Evolutionary conservation across 2,329 filamentous ascomycete genomes (phyloP), one percentile per base, ranked within the genome.

Genomic region (Penicillium fuscoglaucum): DNA sequence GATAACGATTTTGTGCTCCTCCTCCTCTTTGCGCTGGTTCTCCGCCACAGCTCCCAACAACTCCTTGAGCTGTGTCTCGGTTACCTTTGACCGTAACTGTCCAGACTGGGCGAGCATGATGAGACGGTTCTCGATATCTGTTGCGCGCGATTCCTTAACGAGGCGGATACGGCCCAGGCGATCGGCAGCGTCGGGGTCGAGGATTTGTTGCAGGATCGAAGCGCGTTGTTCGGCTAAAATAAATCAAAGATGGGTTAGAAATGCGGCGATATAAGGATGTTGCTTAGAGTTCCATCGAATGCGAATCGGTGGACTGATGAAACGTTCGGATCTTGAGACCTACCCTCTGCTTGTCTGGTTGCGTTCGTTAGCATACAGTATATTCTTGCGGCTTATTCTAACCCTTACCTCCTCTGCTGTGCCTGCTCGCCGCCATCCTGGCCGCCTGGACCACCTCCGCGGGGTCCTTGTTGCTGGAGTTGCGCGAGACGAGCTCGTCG

Each of bases 131-230:
- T 99, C 95, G 57, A 99, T 86, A 70, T 97, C 92, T 61, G 84
- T 85, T 37, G 95, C 95, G 70, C 95, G 90, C 68, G 89, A 88
- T 74, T 93, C 91, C 79, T 98, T 98, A 72, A 99, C 95, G 60
- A 99, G 87, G 35, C 93, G 89, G 79, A 99, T 98, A 65, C 95
- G 91, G 57, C 91, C 91, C 1, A 99, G 84, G 15, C 95, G 90
- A 79, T 99, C 95, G 60, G 91, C 90, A 19, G 95, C 95, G 72
- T 93, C 91, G 66, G 95, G 95, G 70, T 93, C 88, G 61, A 99
- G 90, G 80, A 99, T 98, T 78, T 98, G 95, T 68, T 84, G 85
- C 62, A 99, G 87, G 68, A 97, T 89, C 21, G 72, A 60, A 58
- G 72, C 64, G 57, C 70, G 72, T 53, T 71, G 72, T 31, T 76